phyloP scores from a whole-genome alignment of 1,139 yeast species.

The Blastobotrys indianensis region DNA sequence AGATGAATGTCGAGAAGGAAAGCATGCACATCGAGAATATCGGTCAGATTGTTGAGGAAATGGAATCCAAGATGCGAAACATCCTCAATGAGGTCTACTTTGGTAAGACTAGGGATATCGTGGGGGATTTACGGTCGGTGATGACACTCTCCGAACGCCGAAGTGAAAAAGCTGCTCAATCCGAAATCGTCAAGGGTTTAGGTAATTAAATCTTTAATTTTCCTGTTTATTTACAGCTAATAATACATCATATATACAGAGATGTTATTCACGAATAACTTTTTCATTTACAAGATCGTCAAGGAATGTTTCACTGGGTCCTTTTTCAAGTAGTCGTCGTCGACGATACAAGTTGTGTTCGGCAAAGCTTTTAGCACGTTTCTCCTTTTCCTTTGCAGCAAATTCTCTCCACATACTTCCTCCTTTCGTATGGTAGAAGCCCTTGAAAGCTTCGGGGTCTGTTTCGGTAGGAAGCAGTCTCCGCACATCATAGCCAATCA shows the following conservation, averaged over 20 bases:
- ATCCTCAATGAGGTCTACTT: constrained; percentile 89
- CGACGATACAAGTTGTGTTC: too few species aligned
- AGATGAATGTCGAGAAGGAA: constrained; percentile 42
- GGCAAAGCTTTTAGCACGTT: too few species aligned
- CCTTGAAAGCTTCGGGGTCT: too few species aligned
- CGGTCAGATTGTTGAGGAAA: constrained; percentile 81
- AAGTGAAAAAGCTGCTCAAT: constrained; percentile 28
- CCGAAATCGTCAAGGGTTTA: constrained; percentile 30
- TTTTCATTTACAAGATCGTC: neutral
- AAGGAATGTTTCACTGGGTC: too few species aligned
- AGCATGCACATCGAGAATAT: constrained; percentile 74
- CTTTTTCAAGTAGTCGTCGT: too few species aligned
- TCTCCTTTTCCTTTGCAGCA: too few species aligned
- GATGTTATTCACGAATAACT: neutral
- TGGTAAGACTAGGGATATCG: constrained; percentile 85
- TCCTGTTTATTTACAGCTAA: neutral
- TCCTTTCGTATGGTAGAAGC: too few species aligned
- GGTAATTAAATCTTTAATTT: constrained; percentile 2
- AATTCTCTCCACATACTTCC: too few species aligned
- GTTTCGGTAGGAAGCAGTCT: constrained; percentile 2
- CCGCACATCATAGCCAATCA: constrained; percentile 8
- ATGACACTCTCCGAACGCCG: constrained; percentile 29
- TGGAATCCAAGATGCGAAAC: constrained; percentile 82
- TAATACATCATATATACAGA: neutral
- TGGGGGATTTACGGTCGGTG: constrained; percentile 61